These are phyloP conservation scores for Pythium rishiriense DNA, from an alignment of 352 stramenopile genomes.

Conservation along the genomic window DNA sequence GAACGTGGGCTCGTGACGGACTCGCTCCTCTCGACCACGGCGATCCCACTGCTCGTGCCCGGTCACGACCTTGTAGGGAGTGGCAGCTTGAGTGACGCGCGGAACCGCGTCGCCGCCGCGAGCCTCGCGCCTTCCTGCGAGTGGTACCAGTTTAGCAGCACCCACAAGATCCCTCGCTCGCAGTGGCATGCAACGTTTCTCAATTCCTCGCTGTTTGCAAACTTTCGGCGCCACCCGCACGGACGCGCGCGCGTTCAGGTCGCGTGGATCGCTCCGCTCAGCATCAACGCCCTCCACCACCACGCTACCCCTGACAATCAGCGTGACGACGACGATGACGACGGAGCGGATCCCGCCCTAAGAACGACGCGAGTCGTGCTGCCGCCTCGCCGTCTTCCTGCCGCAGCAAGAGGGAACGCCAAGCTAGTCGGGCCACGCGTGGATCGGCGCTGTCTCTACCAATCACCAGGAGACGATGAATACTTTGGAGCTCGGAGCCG, in stretches of 20 bases:
- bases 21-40: slow-evolving; percentile 45
- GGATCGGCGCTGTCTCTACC: slow-evolving; percentile 7
- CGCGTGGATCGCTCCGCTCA: slow-evolving; percentile 37
- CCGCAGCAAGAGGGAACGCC: slow-evolving; percentile 11
- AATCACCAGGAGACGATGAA: not conserved
- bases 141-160: slow-evolving; percentile 80
- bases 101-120: slow-evolving; percentile 31
- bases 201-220: slow-evolving; percentile 46
- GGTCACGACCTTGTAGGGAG: slow-evolving; percentile 29
- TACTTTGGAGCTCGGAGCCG: slow-evolving; percentile 1
- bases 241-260: slow-evolving; percentile 47
- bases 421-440: slow-evolving; percentile 30
- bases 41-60: slow-evolving; percentile 54
- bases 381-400: slow-evolving; percentile 8
- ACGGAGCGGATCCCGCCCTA: not conserved
- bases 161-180: slow-evolving; percentile 35
- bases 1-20: slow-evolving; percentile 42
- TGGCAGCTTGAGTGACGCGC: not conserved
- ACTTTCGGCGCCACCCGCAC: slow-evolving; percentile 42
- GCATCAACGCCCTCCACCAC: not conserved
- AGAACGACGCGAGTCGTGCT: slow-evolving; percentile 13
- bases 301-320: not conserved
- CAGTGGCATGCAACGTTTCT: slow-evolving; percentile 64
- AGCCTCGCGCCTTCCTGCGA: slow-evolving; percentile 55
- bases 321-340: slow-evolving; percentile 1